Evolutionary conservation across 352 stramenopile species (phyloP).

Genomic region (Thraustochytrium sp.): DNA sequence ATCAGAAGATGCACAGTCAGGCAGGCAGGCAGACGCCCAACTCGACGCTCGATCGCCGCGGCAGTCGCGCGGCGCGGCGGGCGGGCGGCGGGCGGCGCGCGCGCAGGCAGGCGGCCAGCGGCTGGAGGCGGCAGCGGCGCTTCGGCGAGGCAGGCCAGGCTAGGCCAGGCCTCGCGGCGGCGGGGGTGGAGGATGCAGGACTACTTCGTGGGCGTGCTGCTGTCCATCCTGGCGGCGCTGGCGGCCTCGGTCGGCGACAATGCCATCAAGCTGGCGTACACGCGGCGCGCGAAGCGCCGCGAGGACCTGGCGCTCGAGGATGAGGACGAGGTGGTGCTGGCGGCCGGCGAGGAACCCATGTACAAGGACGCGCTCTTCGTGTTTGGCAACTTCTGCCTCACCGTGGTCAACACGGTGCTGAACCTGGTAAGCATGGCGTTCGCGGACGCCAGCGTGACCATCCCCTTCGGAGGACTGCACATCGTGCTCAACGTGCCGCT

Average conservation of each 20-base stretch:
- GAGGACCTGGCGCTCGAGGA: not conserved
- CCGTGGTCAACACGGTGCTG: slow-evolving; percentile 8
- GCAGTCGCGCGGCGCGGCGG: too few relatives aligned
- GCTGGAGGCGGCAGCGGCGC: too few relatives aligned
- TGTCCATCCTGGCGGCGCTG: not conserved
- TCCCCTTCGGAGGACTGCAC: slow-evolving; percentile 36
- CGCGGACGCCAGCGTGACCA: slow-evolving; percentile 24
- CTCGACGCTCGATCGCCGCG: too few relatives aligned
- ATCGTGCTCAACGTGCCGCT: slow-evolving; percentile 49
- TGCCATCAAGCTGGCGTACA: slow-evolving; percentile 24
- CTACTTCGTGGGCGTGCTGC: slow-evolving; percentile 22
- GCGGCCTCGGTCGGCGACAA: slow-evolving; percentile 37
- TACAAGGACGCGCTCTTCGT: slow-evolving; percentile 8
- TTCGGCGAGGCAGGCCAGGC: too few relatives aligned
- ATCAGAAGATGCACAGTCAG: too few relatives aligned
- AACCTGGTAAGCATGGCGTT: slow-evolving; percentile 38
- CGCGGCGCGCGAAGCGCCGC: not conserved
- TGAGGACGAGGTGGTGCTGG: not conserved
- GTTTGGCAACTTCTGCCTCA: slow-evolving; percentile 39
- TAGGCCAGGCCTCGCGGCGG: too few relatives aligned
- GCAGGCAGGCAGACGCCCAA: too few relatives aligned
- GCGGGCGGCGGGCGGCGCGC: too few relatives aligned
- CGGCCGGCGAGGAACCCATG: not conserved
- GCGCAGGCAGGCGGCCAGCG: too few relatives aligned
- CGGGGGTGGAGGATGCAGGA: not conserved